Base-by-base conservation (phyloP, 305 asterid species). In the Fraxinus floribunda region DNA sequence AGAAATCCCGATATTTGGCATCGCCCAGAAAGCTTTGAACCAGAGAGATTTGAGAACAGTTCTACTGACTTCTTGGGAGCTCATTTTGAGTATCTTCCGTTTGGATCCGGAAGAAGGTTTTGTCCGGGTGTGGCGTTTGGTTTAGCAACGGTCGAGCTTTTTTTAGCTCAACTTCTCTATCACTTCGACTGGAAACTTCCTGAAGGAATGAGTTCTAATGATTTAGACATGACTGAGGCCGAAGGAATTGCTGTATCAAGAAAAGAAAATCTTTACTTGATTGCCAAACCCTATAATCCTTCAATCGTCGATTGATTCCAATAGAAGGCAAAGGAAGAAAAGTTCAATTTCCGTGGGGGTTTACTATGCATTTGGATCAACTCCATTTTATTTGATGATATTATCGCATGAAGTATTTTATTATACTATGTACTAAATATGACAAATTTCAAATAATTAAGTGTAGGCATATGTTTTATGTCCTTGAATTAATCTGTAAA, bases 1-100 rank as follows among this genome's bases (percentile, higher is more conserved):
- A 60, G 71, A 60, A 60, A 60, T 60, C 71, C 32, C 0, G 71
- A 60, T 18, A 18, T 18, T 60, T 60, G 71, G 71, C 71, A 18
- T 60, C 2, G 16, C 30, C 46, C 78, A 15, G 55, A 35, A 36
- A 30, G 52, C 15, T 74, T 74, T 74, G 55, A 34, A 3, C 71
- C 71, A 62, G 71, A 62, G 71, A 62, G 71, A 62, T 62, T 62
- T 62, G 71, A 62, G 71, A 74, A 39, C n/a, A 62, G 24, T 22
- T 22, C 32, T 6, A 7, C 22, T 22, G 71, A 62, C 24, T 62
- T 62, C 32, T 62, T 74, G 26, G 78, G 78, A 18, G 10, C 46
- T 18, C 41, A 74, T 74, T 74, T 74, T 5, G 78, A 74, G 26
- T 74, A 32, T 74, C 22, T 74, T 18, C 78, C 52, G 7, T 74